phyloP scores from a whole-genome alignment of 2,329 filamentous ascomycete genomes.

The Cladophialophora exuberans region DNA sequence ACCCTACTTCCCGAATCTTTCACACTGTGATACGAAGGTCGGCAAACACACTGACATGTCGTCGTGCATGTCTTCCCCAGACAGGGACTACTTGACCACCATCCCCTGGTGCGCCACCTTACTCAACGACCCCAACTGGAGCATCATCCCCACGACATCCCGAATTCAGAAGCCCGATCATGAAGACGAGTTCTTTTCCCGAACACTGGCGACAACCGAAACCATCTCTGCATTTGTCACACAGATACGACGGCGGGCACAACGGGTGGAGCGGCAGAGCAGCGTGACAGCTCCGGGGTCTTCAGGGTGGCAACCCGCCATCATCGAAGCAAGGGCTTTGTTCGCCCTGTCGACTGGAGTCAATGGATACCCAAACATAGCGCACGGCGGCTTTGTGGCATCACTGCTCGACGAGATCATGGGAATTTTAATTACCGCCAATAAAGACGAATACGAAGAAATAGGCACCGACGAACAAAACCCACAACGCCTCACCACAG shows the following conservation, averaged over 20 bases:
- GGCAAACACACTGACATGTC: background rate
- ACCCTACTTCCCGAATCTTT: no score
- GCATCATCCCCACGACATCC: background rate
- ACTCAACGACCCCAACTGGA: background rate
- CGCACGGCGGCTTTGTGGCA: background rate
- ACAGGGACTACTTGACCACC: background rate
- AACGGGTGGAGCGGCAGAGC: background rate
- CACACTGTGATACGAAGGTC: no score
- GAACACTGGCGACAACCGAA: background rate
- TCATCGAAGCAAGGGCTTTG: background rate
- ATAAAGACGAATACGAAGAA: background rate
- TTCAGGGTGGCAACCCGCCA: background rate
- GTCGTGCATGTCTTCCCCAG: background rate
- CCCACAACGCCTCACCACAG: background rate
- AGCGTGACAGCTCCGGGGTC: background rate
- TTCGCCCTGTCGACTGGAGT: constrained; percentile 1
- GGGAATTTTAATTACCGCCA: background rate
- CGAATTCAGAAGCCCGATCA: background rate
- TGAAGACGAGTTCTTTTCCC: background rate
- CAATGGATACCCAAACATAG: background rate
- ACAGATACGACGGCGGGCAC: background rate
- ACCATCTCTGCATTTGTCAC: background rate
- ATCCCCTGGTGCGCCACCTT: background rate
- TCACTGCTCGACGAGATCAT: background rate
- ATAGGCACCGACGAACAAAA: background rate